These are phyloP conservation scores for Baorangia bicolor DNA, from an alignment of 768 basidiomycete species.

Conservation along the genomic window DNA sequence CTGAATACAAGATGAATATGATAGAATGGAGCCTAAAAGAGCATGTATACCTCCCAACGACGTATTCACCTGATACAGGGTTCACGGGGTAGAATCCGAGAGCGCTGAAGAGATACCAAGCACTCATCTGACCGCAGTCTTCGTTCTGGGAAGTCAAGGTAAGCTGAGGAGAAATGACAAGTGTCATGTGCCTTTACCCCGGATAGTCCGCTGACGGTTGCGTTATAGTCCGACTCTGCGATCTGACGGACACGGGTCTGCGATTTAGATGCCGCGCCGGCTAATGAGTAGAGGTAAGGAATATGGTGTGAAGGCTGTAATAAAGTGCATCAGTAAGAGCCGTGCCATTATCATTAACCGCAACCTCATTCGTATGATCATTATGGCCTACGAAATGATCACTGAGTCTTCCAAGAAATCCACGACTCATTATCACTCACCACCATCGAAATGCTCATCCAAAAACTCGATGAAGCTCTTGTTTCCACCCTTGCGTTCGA, in stretches of 20 bases:
- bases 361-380: slow-evolving; percentile 75
- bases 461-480: slow-evolving; percentile 62
- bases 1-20: slow-evolving; percentile 15
- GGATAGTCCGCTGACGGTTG: slow-evolving; percentile 65
- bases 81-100: slow-evolving; percentile 87
- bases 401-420: slow-evolving; percentile 1
- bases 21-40: neutral
- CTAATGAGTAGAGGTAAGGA: slow-evolving; percentile 76
- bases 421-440: slow-evolving; percentile 26
- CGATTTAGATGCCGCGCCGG: slow-evolving; percentile 66
- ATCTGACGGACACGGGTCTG: slow-evolving; percentile 73
- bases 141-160: slow-evolving; percentile 56
- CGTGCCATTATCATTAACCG: neutral
- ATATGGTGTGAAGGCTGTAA: slow-evolving; percentile 80
- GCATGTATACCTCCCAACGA: slow-evolving; percentile 63
- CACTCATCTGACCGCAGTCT: slow-evolving; percentile 89
- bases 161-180: neutral
- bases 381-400: slow-evolving; percentile 56
- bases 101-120: slow-evolving; percentile 82
- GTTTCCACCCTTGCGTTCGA: slow-evolving; percentile 64
- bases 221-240: slow-evolving; percentile 62
- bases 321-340: slow-evolving; percentile 4
- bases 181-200: slow-evolving; percentile 46
- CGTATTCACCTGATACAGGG: slow-evolving; percentile 72
- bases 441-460: slow-evolving; percentile 54